phyloP scores from a whole-genome alignment of 1,139 yeast species.

The Candida tropicalis region DNA sequence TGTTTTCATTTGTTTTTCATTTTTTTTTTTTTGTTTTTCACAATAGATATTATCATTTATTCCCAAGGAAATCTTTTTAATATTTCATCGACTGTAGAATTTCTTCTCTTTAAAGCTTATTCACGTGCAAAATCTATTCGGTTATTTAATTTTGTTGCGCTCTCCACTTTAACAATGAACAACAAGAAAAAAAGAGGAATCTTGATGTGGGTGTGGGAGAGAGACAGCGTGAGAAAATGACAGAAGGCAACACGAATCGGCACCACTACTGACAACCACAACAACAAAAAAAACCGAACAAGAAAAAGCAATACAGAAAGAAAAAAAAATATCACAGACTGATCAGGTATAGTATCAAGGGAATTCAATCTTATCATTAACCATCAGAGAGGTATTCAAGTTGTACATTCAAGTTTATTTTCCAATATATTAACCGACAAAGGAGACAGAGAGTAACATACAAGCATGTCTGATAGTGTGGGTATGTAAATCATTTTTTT shows the following conservation, averaged over 20 bases:
- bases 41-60: background rate
- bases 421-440: too few relatives aligned
- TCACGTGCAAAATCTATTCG: constrained; percentile 4
- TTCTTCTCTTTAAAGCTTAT: background rate
- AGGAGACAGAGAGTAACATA: too few relatives aligned
- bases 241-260: background rate
- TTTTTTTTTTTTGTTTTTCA: constrained; percentile 4
- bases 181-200: too few relatives aligned
- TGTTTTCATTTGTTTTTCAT: constrained; percentile 9
- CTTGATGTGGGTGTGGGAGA: background rate
- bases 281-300: too few relatives aligned
- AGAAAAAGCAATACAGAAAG: too few relatives aligned
- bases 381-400: too few relatives aligned
- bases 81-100: background rate
- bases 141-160: background rate
- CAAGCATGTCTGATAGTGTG: constrained; percentile 17
- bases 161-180: background rate
- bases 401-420: too few relatives aligned
- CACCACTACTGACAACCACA: too few relatives aligned
- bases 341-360: too few relatives aligned
- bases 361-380: too few relatives aligned
- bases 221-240: background rate
- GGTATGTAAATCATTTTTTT: constrained; percentile 15
- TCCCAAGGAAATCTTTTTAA: background rate
- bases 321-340: too few relatives aligned